Evolutionary conservation across 148 eudicot species (phyloP).

Genomic region (Chenopodium formosanum): DNA sequence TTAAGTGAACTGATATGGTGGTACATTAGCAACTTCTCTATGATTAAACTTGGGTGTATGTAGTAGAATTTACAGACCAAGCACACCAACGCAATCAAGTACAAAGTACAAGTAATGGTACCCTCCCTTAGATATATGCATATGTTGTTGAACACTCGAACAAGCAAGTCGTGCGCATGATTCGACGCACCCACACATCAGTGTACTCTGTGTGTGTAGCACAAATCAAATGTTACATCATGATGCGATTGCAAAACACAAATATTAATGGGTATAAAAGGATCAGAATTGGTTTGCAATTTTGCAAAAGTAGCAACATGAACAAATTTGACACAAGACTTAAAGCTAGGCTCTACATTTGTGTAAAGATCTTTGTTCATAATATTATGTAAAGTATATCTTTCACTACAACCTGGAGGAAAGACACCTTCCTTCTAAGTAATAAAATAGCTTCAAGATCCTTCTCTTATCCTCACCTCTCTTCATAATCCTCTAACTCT

Average conservation of each 20-base stretch:
- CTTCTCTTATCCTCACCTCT: slow-evolving; percentile 1
- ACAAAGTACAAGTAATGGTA: too few species aligned
- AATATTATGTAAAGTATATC: neutral
- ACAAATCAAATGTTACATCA: neutral
- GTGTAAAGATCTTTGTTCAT: neutral
- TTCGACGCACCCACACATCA: too few species aligned
- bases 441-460: neutral
- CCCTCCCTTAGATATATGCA: too few species aligned
- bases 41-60: too few species aligned
- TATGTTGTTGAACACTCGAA: too few species aligned
- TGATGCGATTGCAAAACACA: neutral
- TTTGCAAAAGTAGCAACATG: neutral
- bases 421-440: neutral
- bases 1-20: too few species aligned
- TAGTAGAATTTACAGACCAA: neutral
- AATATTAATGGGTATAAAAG: neutral
- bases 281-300: neutral
- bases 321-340: neutral
- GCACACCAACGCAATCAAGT: neutral
- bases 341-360: neutral
- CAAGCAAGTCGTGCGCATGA: too few species aligned
- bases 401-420: neutral
- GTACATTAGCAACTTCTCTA: too few species aligned
- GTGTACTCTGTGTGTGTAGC: too few species aligned
- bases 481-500: neutral